Percentiles rank a stretch among this genome's conserved stretches.
Conservation (phyloP, 495 filamentous ascomycete species). For the Neurospora tetraspora region DNA sequence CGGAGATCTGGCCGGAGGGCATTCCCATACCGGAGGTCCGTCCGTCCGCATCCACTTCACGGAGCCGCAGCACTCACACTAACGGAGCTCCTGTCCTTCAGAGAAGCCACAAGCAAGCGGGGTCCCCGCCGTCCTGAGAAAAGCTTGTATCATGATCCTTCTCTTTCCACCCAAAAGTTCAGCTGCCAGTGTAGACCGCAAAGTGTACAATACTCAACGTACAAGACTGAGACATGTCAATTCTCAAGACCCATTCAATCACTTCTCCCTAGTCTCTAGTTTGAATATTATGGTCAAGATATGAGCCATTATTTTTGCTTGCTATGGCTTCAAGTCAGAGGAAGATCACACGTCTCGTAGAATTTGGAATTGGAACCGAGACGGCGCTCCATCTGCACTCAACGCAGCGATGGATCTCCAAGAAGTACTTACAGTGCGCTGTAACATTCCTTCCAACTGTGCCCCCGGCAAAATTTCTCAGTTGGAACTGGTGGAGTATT, state of each 20-base stretch:
- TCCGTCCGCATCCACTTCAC: neutral
- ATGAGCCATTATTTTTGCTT: neutral
- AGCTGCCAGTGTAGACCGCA: neutral
- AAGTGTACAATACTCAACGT: neutral
- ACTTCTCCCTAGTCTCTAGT: neutral
- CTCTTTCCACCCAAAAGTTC: neutral
- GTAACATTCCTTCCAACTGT: neutral
- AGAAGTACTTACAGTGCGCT: neutral
- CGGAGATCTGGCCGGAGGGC: neutral
- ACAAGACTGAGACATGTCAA: neutral
- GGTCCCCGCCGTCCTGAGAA: neutral
- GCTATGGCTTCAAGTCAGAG: neutral
- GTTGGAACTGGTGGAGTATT: neutral
- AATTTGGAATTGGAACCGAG: neutral
- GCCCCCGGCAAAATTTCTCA: neutral
- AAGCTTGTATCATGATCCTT: neutral
- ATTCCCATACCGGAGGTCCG: neutral
- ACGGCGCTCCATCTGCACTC: neutral
- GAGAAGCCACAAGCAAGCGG: neutral
- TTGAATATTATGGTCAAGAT: neutral
- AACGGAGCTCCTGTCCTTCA: neutral
- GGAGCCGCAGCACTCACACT: neutral
- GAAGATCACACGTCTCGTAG: neutral
- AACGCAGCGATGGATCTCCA: neutral
- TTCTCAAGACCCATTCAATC: neutral